phyloP scores from a whole-genome alignment of 108 stramenopile species.

The Discostella pseudostelligera region DNA sequence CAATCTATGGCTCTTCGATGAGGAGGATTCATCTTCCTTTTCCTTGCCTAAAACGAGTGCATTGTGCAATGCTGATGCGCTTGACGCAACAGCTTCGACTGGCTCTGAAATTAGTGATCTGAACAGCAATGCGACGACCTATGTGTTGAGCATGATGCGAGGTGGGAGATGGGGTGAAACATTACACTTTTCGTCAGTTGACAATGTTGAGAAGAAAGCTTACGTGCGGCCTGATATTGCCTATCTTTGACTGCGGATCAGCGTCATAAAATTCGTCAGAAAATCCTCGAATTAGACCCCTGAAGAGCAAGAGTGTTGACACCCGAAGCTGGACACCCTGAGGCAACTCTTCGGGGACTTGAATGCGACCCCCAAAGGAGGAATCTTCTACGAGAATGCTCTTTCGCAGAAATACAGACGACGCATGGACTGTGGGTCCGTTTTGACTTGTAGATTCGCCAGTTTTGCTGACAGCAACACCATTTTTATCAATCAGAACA shows the following conservation, averaged over 20 bases:
- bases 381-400: slow-evolving; percentile 48
- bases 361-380: slow-evolving; percentile 27
- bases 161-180: slow-evolving; percentile 1
- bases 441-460: slow-evolving; percentile 23
- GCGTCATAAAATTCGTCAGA: slow-evolving; percentile 74
- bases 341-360: slow-evolving; percentile 65
- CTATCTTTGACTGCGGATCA: slow-evolving; percentile 51
- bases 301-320: slow-evolving; percentile 65
- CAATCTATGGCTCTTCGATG: slow-evolving; percentile 53
- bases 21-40: slow-evolving; percentile 20
- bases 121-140: slow-evolving; percentile 80
- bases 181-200: not conserved
- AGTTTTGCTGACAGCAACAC: slow-evolving; percentile 52
- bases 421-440: slow-evolving; percentile 42
- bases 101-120: slow-evolving; percentile 77
- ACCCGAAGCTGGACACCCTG: slow-evolving; percentile 75
- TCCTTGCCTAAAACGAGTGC: slow-evolving; percentile 60
- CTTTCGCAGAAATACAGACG: slow-evolving; percentile 63
- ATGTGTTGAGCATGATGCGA: slow-evolving; percentile 14
- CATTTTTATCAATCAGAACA: slow-evolving; percentile 78
- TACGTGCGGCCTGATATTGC: slow-evolving; percentile 60
- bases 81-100: slow-evolving; percentile 50
- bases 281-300: slow-evolving; percentile 62
- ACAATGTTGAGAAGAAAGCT: slow-evolving; percentile 1
- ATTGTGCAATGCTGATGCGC: slow-evolving; percentile 69